phyloP scores from a whole-genome alignment of 805 yeast species.

The Candida namnaoensis region DNA sequence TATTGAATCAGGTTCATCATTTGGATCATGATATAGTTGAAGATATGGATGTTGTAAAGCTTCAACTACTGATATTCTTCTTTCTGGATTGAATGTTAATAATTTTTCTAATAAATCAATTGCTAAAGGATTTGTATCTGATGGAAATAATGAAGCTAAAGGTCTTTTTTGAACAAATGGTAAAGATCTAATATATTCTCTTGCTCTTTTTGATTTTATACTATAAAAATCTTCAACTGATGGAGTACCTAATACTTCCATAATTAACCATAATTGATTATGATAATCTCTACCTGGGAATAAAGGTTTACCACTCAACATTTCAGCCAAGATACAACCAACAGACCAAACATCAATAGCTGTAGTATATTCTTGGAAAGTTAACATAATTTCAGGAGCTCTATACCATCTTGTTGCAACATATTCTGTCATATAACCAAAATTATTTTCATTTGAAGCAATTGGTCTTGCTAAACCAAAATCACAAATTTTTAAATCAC shows the following conservation, averaged over 20 bases:
- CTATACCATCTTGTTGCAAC: slow-evolving; percentile 84
- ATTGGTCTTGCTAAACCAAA: slow-evolving; percentile 64
- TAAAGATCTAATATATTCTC: slow-evolving; percentile 65
- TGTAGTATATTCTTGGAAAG: slow-evolving; percentile 62
- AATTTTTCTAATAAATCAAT: slow-evolving; percentile 61
- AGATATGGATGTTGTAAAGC: slow-evolving; percentile 73
- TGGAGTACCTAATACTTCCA: slow-evolving; percentile 69
- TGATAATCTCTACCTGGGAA: slow-evolving; percentile 73
- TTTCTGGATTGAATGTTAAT: slow-evolving; percentile 65
- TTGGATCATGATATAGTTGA: slow-evolving; percentile 57
- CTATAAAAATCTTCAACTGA: slow-evolving; percentile 63
- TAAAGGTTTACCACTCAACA: slow-evolving; percentile 48
- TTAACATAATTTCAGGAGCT: slow-evolving; percentile 78
- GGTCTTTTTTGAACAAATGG: slow-evolving; percentile 55
- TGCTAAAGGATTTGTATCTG: slow-evolving; percentile 36
- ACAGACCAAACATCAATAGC: slow-evolving; percentile 79
- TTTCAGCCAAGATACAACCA: slow-evolving; percentile 71
- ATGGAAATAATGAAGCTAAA: slow-evolving; percentile 38
- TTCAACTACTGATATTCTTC: slow-evolving; percentile 65
- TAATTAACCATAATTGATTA: slow-evolving; percentile 56
- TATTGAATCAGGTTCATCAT: slow-evolving; percentile 52
- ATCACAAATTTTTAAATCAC: slow-evolving; percentile 73
- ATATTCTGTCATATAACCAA: slow-evolving; percentile 63
- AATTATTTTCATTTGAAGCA: slow-evolving; percentile 36
- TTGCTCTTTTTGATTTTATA: slow-evolving; percentile 66